Base-by-base conservation (phyloP, 2,329 filamentous ascomycete genomes). In the Trichoderma arundinaceum region DNA sequence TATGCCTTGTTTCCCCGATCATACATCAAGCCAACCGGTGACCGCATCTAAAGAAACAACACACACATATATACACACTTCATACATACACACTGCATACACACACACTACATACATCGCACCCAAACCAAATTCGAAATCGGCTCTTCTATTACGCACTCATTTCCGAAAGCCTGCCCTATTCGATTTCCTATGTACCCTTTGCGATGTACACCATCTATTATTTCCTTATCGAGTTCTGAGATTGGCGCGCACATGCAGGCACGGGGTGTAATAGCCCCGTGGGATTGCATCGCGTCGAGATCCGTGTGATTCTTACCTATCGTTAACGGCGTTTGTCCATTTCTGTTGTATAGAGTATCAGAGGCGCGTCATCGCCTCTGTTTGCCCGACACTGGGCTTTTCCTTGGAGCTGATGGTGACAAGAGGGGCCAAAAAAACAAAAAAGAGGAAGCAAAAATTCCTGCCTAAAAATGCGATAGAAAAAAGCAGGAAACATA, bases 341-440 rank as follows among this genome's bases (percentile, higher is more conserved):
- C 13, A 43, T 35, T 59, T 65, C 38, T 41, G n/a, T 19, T 51
- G 46, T 57, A 64, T 64, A 64, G 61, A 64, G 2, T 57, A 12
- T 49, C 48, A 57, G 61, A 57, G 52, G 52, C 52, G 33, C 19
- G 77, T 73, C 79, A 80, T 74, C 77, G 80, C 77, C 84, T 84
- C 83, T 84, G 74, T 82, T 82, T 13, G 81, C 81, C 46, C 76
- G 75, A 71, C 82, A 77, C 33, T 81, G 80, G 54, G 81, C 78
- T 8, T 77, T 76, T 7, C 74, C 73, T 2, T 54, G 19, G 58
- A 53, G 19, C 44, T 62, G 58, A 57, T 49, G 61, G 28, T 19
- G n/a, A 56, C 35, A 49, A 57, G n/a, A 39, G 39, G 15, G 22
- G 28, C 7, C 5, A 38, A 38, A 38, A 38, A 52, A 7, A 22